phyloP scores from a whole-genome alignment of 148 eudicot genomes.

The Heliamphora exappendiculata region DNA sequence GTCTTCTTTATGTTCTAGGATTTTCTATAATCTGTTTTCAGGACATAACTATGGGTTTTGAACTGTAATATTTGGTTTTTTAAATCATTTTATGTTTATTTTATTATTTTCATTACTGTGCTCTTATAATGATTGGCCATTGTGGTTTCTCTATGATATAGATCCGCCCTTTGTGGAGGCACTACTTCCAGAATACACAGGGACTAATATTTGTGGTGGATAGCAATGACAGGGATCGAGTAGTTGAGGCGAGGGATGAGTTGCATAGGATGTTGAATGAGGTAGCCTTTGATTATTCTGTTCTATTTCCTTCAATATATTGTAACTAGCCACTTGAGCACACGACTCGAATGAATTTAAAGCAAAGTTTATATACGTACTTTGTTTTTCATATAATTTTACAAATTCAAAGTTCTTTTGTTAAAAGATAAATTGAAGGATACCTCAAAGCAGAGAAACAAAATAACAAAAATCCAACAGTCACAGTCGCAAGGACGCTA shows the following conservation, averaged over 20 bases:
- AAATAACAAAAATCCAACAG: not conserved
- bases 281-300: slow-evolving; percentile 17
- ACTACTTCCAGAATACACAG: slow-evolving; percentile 50
- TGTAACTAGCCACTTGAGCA: no score
- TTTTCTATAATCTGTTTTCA: not conserved
- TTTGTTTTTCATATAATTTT: not conserved
- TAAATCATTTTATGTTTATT: not conserved
- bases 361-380: no score
- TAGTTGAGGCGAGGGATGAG: slow-evolving; percentile 42
- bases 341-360: no score
- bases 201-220: slow-evolving; percentile 56
- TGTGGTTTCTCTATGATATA: slow-evolving; percentile 12
- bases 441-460: not conserved
- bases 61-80: not conserved
- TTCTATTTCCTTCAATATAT: not conserved
- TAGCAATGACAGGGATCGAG: slow-evolving; percentile 55
- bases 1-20: not conserved
- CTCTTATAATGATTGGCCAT: not conserved
- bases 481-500: not conserved
- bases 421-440: not conserved
- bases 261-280: slow-evolving; percentile 59
- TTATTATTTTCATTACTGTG: no score
- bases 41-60: not conserved
- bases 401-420: not conserved
- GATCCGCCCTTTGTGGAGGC: slow-evolving; percentile 61